Evolutionary conservation across 495 filamentous ascomycete genomes (phyloP), one percentile per base, ranked within the genome.

Genomic region (Neurospora sp.): DNA sequence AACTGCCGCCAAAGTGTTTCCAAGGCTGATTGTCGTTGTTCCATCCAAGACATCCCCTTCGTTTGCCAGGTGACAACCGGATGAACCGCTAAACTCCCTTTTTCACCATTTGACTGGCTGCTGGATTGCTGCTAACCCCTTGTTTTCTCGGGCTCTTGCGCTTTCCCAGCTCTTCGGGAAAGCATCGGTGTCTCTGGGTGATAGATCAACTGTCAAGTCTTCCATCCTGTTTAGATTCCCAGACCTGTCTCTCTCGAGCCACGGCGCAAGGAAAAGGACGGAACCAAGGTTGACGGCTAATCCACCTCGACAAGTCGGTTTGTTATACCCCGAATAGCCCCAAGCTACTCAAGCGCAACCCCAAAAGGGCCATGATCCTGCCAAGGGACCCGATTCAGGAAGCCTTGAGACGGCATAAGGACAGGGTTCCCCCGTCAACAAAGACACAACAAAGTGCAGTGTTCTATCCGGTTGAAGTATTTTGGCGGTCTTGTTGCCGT

Each of bases 241-340:
- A 73, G 54, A 46, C 38, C 41, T 71, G 74, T 73, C 76, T 69
- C 71, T 69, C 71, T 73, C 73, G 73, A 27, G 69, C 37, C 73
- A 37, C 54, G 72, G 73, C 69, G 62, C 46, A 37, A 76, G 71
- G 69, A 75, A 77, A 79, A 73, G 71, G 72, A 69, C 20, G 23
- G 70, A 75, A 76, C 77, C 79, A 79, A 77, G 77, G 77, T 79
- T 73, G 59, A 79, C 76, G 79, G 77, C 78, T 78, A 79, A 78
- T 74, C 72, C 74, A 35, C 41, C 74, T 44, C 69, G 40, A 73
- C 78, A 77, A 72, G 39, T 70, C 27, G 41, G 27, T 23, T 40
- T 74, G 59, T 76, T 80, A 80, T 79, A 80, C 41, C 78, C 78
- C 74, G 71, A 77, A 66, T 66, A 40, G 71, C 70, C 73, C 54